Conservation (phyloP, 345 rosid genomes). For the Syzygium aqueum region DNA sequence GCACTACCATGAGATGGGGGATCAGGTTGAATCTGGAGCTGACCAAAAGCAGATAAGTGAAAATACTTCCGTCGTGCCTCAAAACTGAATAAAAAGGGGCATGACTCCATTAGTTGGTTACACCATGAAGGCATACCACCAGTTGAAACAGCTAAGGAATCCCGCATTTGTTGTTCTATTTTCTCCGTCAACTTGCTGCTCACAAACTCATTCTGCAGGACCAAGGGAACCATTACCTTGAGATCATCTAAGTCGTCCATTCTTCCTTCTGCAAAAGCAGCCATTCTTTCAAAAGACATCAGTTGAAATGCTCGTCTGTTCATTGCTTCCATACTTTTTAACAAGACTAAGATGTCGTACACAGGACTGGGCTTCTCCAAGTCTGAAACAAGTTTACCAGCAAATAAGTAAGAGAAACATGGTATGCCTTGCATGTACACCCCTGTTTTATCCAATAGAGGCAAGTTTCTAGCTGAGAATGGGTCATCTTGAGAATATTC, state of each 20-base stretch:
- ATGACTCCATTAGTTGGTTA: constrained; percentile 68
- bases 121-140: constrained; percentile 89
- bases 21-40: constrained; percentile 29
- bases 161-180: constrained; percentile 88
- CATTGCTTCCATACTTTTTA: constrained; percentile 68
- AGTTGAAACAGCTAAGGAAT: constrained; percentile 51
- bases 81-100: constrained; percentile 86
- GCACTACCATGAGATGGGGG: constrained; percentile 29
- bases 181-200: constrained; percentile 83
- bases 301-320: constrained; percentile 62
- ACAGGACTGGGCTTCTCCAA: constrained; percentile 44
- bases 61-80: constrained; percentile 74
- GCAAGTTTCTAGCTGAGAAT: constrained; percentile 8
- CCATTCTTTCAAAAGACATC: constrained; percentile 46
- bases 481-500: constrained; percentile 12
- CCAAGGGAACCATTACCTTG: constrained; percentile 35
- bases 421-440: constrained; percentile 16
- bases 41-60: constrained; percentile 70
- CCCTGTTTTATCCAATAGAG: constrained; percentile 9
- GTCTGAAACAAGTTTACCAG: constrained; percentile 38
- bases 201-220: constrained; percentile 61
- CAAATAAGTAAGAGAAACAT: constrained; percentile 44
- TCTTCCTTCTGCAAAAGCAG: constrained; percentile 59
- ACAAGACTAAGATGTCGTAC: constrained; percentile 59
- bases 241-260: constrained; percentile 53